Base-by-base conservation (phyloP, 352 stramenopile genomes). In the Thalassiosira mediterranea region DNA sequence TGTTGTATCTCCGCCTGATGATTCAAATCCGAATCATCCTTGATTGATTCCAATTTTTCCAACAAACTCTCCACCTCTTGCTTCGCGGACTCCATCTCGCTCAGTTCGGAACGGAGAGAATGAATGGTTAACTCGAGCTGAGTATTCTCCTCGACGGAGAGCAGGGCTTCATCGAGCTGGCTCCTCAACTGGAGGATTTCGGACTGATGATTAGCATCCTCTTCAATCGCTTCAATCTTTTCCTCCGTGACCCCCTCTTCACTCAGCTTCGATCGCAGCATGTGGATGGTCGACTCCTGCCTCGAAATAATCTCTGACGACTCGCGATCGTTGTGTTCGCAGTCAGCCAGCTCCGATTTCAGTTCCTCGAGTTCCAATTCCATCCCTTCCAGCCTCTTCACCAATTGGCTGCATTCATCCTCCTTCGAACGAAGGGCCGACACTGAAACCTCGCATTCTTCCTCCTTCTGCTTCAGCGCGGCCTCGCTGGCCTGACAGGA, bases 391-490 rank as follows among this genome's bases (percentile, higher is more conserved):
- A 64, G 32, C 8, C 19, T 21, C 40, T 31, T 23, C 23, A 49
- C 52, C 29, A 71, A 25, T 40, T 49, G 17, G 31, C 51, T 60
- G 19, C 34, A 59, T 28, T 72, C 58, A 29, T 54, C 49, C 34
- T 76, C 28, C 32, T 66, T 59, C 53, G 64, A 53, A 10, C 40
- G 26, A 26, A 74, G 11, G 19, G 64, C 38, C 23, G 37, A 25
- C 26, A 65, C 53, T 53, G 71, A 26, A 38, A 48, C 19, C 32
- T 47, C 54, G 25, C 34, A 59, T 21, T 72, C 58, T 28, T 60
- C 49, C 34, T 76, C 26, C 29, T 66, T 59, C 53, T 74, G 51
- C 15, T 54, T 31, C 17, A 74, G 21, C n/a, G 64, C 38, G 11
- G 37, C 29, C n/a, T 74, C 64, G 62, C 46, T 74, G 19, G 38